phyloP scores from a whole-genome alignment of 2,329 filamentous ascomycete species.

The Nannizzia gypsea region DNA sequence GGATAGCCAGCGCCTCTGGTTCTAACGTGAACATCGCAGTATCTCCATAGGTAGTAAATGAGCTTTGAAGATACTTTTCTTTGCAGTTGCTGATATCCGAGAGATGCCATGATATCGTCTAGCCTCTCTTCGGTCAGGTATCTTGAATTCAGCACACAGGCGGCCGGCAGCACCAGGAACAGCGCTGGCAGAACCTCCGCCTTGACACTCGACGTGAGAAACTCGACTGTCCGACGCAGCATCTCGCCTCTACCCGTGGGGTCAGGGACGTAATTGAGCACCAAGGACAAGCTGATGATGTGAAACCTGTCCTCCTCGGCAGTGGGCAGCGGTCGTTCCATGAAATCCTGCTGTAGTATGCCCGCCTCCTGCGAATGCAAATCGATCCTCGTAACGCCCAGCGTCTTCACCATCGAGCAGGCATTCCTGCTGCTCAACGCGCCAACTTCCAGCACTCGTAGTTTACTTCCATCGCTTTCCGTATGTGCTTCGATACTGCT shows the following conservation, averaged over 20 bases:
- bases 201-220: constrained; percentile 40
- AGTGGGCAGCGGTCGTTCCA: constrained; percentile 65
- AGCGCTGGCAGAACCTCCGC: constrained; percentile 41
- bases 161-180: constrained; percentile 80
- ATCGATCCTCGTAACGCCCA: constrained; percentile 75
- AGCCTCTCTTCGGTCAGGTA: constrained; percentile 68
- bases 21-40: constrained; percentile 17
- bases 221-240: constrained; percentile 62
- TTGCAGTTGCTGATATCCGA: constrained; percentile 58
- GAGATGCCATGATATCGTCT: constrained; percentile 57
- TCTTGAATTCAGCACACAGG: constrained; percentile 80
- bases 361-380: constrained; percentile 67
- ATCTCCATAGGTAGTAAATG: constrained; percentile 77
- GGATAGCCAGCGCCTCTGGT: constrained; percentile 35
- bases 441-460: constrained; percentile 77
- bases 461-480: constrained; percentile 8
- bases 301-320: constrained; percentile 56
- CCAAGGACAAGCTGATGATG: constrained; percentile 79
- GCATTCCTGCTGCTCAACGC: constrained; percentile 74
- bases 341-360: constrained; percentile 86
- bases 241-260: constrained; percentile 66
- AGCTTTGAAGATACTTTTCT: constrained; percentile 71
- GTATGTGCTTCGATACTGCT: constrained; percentile 11
- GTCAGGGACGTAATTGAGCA: constrained; percentile 87
- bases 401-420: constrained; percentile 59